Conservation (phyloP, 2,329 filamentous ascomycete species). For the Ampelomyces quisqualis region DNA sequence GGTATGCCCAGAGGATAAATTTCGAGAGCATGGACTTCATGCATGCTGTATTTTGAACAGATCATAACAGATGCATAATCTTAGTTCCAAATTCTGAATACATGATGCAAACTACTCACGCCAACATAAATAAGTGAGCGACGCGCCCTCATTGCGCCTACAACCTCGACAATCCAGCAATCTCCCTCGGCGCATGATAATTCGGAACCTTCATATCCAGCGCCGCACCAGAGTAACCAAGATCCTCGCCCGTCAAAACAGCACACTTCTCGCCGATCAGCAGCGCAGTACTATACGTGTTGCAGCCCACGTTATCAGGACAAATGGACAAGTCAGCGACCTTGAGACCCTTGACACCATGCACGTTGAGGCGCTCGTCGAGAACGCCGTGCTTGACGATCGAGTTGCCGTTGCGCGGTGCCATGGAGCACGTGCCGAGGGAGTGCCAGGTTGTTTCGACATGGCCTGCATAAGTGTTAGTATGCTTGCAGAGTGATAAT, state of each 20-base stretch:
- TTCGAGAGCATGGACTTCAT: no score
- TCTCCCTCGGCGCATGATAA: slow-evolving; percentile 52
- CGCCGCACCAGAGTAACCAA: slow-evolving; percentile 70
- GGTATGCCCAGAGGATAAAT: no score
- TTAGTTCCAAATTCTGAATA: no score
- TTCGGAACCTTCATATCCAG: slow-evolving; percentile 72
- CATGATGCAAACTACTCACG: no score
- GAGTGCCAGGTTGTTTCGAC: slow-evolving; percentile 76
- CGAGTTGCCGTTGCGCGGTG: slow-evolving; percentile 71
- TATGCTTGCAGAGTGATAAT: not conserved
- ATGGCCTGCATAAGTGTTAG: slow-evolving; percentile 53
- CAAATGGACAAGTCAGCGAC: slow-evolving; percentile 75
- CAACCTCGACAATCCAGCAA: slow-evolving; percentile 31
- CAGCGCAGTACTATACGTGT: slow-evolving; percentile 67
- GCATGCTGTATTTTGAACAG: no score
- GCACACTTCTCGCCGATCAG: slow-evolving; percentile 76
- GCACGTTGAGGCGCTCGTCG: slow-evolving; percentile 75
- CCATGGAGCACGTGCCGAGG: slow-evolving; percentile 72
- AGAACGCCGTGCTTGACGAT: slow-evolving; percentile 79
- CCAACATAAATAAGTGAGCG: no score
- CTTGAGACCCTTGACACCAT: slow-evolving; percentile 75
- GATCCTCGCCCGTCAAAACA: slow-evolving; percentile 68
- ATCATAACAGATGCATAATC: no score
- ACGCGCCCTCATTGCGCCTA: no score
- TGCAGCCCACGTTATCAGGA: slow-evolving; percentile 69